These are phyloP conservation scores for Spizellomyces punctatus DNA, from an alignment of 192 early-diverging fungal species.

Conservation along the genomic window DNA sequence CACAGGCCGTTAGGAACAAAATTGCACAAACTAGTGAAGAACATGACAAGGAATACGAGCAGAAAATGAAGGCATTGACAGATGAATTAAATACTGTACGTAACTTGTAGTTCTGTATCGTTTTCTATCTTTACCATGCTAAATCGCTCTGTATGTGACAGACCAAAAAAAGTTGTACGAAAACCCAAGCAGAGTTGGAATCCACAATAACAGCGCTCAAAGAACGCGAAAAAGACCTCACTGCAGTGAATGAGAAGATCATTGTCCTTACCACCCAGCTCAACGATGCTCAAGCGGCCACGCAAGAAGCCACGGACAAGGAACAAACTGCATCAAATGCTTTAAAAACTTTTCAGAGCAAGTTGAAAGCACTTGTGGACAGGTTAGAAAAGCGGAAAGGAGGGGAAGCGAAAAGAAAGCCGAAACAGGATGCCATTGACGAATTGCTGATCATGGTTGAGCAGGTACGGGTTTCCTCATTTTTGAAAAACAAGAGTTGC, in stretches of 20 bases:
- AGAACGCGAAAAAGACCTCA: background rate
- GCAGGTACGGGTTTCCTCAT: too few relatives aligned
- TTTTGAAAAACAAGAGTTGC: too few relatives aligned
- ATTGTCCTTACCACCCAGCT: too few relatives aligned
- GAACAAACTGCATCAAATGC: background rate
- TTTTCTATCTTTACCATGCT: too few relatives aligned
- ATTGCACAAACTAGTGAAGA: background rate
- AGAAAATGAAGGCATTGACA: background rate
- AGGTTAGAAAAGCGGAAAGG: slow-evolving; percentile 5
- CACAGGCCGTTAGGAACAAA: too few relatives aligned
- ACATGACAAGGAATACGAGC: background rate
- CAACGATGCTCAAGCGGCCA: too few relatives aligned
- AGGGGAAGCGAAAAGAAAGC: background rate
- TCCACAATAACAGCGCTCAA: background rate
- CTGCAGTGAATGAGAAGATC: too few relatives aligned
- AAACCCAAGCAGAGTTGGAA: background rate
- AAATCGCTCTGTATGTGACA: background rate
- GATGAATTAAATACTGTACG: background rate
- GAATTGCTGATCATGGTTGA: too few relatives aligned
- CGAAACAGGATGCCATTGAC: too few relatives aligned
- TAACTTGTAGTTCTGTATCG: background rate
- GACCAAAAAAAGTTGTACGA: background rate
- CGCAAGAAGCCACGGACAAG: too few relatives aligned
- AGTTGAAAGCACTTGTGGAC: background rate
- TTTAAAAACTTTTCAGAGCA: background rate